These are phyloP conservation scores for Anisogramma anomala DNA, from an alignment of 2,329 filamentous ascomycete species.

Conservation along the genomic window DNA sequence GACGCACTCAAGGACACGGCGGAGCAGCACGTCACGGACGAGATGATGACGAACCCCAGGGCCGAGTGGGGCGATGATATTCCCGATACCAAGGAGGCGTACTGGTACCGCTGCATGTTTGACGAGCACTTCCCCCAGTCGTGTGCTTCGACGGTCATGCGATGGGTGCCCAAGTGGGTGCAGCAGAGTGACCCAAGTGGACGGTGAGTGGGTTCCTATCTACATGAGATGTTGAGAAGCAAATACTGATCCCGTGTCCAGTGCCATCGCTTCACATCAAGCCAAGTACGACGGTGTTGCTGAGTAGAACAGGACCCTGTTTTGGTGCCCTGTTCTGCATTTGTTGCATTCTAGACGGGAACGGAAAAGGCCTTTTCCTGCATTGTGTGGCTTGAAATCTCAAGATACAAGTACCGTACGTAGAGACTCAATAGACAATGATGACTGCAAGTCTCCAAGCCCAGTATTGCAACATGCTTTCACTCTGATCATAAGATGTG, in stretches of 20 bases:
- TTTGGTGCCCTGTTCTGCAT: too few species aligned
- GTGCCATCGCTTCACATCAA: conserved; percentile 65
- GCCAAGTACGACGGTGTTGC: conserved; percentile 51
- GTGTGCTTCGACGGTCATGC: conserved; percentile 85
- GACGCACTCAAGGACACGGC: conserved; percentile 93
- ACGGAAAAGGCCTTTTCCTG: too few species aligned
- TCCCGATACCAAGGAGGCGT: conserved; percentile 94
- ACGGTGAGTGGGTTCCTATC: conserved; percentile 42
- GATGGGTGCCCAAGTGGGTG: conserved; percentile 96
- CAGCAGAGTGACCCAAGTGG: conserved; percentile 93
- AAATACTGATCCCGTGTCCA: conserved; percentile 25
- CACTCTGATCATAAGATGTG: too few species aligned
- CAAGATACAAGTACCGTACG: too few species aligned
- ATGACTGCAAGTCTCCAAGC: too few species aligned
- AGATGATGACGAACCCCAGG: conserved; percentile 98
- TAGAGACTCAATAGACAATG: too few species aligned
- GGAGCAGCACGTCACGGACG: conserved; percentile 78
- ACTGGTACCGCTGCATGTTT: conserved; percentile 98
- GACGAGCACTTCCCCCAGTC: conserved; percentile 94
- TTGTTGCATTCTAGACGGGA: too few species aligned
- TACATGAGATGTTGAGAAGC: neutral
- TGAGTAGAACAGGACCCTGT: neutral
- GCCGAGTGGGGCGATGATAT: conserved; percentile 88
- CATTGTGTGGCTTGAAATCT: too few species aligned
- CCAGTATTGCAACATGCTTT: too few species aligned